Conservation (phyloP, 108 stramenopile species). For the Mayamaea pseudoterrestris region DNA sequence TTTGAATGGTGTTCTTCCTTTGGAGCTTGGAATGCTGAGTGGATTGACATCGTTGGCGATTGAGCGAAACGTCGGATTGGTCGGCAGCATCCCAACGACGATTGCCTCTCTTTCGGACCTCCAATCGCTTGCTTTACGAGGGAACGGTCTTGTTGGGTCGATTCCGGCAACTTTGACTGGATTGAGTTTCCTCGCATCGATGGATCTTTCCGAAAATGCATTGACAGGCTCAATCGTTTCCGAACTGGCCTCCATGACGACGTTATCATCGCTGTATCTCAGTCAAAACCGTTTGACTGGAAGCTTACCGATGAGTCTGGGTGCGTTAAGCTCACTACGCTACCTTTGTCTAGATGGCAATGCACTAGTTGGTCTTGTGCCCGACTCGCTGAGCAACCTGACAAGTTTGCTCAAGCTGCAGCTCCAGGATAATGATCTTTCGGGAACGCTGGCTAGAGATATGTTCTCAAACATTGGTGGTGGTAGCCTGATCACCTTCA, state of each 20-base stretch:
- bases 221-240: too few relatives aligned
- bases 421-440: constrained; percentile 5
- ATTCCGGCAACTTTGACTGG: too few relatives aligned
- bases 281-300: constrained; percentile 23
- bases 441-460: constrained; percentile 20
- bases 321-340: not conserved
- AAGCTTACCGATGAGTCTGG: not conserved
- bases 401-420: constrained; percentile 1
- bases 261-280: not conserved
- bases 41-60: too few relatives aligned
- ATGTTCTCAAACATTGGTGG: constrained; percentile 18
- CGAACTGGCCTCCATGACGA: not conserved
- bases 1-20: constrained; percentile 22
- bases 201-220: not conserved
- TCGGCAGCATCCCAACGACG: constrained; percentile 37
- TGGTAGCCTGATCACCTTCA: constrained; percentile 25
- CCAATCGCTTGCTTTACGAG: constrained; percentile 41
- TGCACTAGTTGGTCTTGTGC: constrained; percentile 1
- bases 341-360: constrained; percentile 2
- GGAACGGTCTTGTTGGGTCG: constrained; percentile 49
- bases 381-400: constrained; percentile 4
- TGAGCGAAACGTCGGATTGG: constrained; percentile 25
- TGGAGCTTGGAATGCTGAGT: constrained; percentile 13
- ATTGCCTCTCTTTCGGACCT: constrained; percentile 46
- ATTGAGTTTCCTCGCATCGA: constrained; percentile 19